Conservation (phyloP, 495 filamentous ascomycete species). For the Penicillium malachiteum region DNA sequence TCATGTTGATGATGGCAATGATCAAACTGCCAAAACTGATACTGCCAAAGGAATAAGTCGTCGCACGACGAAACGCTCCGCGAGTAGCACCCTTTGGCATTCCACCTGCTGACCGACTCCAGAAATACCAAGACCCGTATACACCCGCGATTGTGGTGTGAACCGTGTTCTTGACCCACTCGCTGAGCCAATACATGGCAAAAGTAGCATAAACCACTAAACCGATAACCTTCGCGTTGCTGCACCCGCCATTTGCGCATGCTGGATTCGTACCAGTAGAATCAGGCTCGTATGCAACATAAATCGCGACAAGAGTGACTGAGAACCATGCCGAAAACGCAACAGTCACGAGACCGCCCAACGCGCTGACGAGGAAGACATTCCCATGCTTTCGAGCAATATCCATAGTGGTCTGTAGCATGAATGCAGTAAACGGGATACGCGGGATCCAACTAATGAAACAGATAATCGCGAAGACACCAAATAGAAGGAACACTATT, state of each 20-base stretch:
- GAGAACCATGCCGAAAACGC: slow-evolving; percentile 70
- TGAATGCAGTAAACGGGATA: slow-evolving; percentile 85
- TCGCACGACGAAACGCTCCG: slow-evolving; percentile 66
- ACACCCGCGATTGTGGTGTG: slow-evolving; percentile 85
- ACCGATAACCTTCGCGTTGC: slow-evolving; percentile 73
- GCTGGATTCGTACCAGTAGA: slow-evolving; percentile 53
- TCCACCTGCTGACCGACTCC: slow-evolving; percentile 53
- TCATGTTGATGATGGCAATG: slow-evolving; percentile 82
- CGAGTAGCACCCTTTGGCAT: slow-evolving; percentile 75
- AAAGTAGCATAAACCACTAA: slow-evolving; percentile 85
- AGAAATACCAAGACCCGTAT: slow-evolving; percentile 94
- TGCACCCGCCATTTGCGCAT: slow-evolving; percentile 72
- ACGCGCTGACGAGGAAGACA: slow-evolving; percentile 78
- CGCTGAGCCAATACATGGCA: slow-evolving; percentile 86
- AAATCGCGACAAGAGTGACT: slow-evolving; percentile 62
- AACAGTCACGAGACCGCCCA: slow-evolving; percentile 73
- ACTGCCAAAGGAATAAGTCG: slow-evolving; percentile 89
- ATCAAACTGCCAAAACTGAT: slow-evolving; percentile 83
- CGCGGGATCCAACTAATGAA: slow-evolving; percentile 81
- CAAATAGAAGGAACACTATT: slow-evolving; percentile 81
- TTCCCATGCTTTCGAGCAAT: slow-evolving; percentile 79
- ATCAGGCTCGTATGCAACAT: slow-evolving; percentile 74
- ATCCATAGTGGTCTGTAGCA: slow-evolving; percentile 86
- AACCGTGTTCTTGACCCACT: slow-evolving; percentile 89
- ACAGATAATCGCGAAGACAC: slow-evolving; percentile 75